Evolutionary conservation across 345 rosid species (phyloP).

Genomic region (Raphanus raphanistrum): DNA sequence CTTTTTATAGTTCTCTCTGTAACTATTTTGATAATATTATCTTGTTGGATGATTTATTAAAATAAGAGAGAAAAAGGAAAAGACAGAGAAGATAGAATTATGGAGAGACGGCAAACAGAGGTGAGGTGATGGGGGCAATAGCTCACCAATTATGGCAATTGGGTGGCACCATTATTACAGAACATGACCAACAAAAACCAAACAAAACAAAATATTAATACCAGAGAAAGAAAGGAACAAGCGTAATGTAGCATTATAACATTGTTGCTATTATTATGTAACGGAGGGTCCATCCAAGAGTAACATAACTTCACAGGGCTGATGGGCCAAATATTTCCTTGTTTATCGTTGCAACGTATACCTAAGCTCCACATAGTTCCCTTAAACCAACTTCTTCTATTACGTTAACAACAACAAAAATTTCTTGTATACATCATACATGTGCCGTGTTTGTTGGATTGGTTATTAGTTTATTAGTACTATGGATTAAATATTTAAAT

Average conservation of each 20-base stretch:
- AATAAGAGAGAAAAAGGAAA: background rate
- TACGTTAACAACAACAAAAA: background rate
- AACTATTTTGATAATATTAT: slow-evolving; percentile 1
- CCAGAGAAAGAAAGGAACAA: slow-evolving; percentile 14
- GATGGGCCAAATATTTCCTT: slow-evolving; percentile 16
- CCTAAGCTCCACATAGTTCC: background rate
- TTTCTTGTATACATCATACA: background rate
- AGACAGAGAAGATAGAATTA: slow-evolving; percentile 9
- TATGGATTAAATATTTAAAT: background rate
- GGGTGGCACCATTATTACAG: slow-evolving; percentile 35
- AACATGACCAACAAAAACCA: slow-evolving; percentile 18
- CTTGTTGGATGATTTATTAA: slow-evolving; percentile 2
- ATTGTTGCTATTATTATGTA: slow-evolving; percentile 9
- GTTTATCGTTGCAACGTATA: background rate
- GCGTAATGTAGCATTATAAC: background rate
- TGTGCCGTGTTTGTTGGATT: background rate
- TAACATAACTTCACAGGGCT: slow-evolving; percentile 37
- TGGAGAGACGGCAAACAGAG: slow-evolving; percentile 24
- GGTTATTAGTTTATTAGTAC: background rate
- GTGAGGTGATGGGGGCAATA: slow-evolving; percentile 26
- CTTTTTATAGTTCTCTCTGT: background rate
- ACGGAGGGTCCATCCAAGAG: slow-evolving; percentile 28
- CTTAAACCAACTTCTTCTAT: background rate
- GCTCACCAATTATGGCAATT: slow-evolving; percentile 34
- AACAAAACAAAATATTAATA: slow-evolving; percentile 1